Conservation (phyloP, 768 basidiomycete genomes). For the Trametes villosa region DNA sequence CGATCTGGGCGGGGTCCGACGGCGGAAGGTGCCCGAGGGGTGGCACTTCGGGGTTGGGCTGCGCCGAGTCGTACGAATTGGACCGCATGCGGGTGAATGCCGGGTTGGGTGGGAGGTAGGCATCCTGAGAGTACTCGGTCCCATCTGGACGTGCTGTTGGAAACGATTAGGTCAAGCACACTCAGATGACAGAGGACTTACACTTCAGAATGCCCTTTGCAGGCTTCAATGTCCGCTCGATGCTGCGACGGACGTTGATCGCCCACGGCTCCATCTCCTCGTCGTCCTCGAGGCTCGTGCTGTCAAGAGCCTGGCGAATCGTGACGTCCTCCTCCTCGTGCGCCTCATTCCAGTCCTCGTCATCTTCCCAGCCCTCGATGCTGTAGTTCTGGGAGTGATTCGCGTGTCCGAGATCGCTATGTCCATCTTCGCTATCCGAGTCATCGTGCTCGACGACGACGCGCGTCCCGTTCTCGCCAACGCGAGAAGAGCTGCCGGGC, state of each 20-base stretch:
- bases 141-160: constrained; percentile 53
- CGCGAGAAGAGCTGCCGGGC: constrained; percentile 42
- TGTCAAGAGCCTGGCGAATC: constrained; percentile 64
- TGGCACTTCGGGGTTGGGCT: constrained; percentile 59
- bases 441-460: constrained; percentile 76
- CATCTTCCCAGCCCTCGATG: constrained; percentile 73
- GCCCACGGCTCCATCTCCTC: constrained; percentile 79
- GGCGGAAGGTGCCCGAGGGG: constrained; percentile 83
- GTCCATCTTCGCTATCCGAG: constrained; percentile 50
- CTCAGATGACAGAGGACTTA: constrained; percentile 44
- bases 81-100: constrained; percentile 64
- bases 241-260: constrained; percentile 67
- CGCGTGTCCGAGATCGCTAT: constrained; percentile 54
- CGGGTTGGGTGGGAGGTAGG: constrained; percentile 44
- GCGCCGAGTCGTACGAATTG: constrained; percentile 75
- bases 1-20: constrained; percentile 85
- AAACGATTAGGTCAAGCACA: constrained; percentile 16
- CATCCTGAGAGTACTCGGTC: constrained; percentile 66
- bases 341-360: constrained; percentile 76
- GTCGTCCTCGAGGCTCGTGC: constrained; percentile 54
- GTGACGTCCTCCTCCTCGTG: constrained; percentile 76
- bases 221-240: constrained; percentile 68
- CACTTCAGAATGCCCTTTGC: constrained; percentile 89
- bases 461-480: constrained; percentile 69
- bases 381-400: constrained; percentile 40